These are phyloP conservation scores for Colletotrichum plurivorum DNA, from an alignment of 2,329 filamentous ascomycete species.

Conservation along the genomic window DNA sequence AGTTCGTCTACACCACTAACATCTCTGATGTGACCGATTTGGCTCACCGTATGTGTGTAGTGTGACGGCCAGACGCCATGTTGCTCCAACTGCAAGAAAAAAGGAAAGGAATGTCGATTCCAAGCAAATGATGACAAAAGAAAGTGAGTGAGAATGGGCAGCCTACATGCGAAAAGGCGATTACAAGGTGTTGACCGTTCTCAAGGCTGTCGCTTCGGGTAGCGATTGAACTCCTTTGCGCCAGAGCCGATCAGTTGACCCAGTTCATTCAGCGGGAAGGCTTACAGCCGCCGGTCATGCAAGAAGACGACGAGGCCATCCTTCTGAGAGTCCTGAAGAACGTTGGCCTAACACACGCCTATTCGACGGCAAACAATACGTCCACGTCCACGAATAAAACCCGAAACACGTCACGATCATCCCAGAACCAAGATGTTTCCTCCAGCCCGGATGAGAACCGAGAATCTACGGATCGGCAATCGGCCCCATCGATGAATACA, in stretches of 20 bases:
- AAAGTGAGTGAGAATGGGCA: background rate
- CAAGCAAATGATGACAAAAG: slow-evolving; percentile 13
- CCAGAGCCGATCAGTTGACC: slow-evolving; percentile 41
- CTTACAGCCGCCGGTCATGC: slow-evolving; percentile 54
- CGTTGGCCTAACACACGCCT: slow-evolving; percentile 8
- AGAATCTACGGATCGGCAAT: no score
- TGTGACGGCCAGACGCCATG: slow-evolving; percentile 12
- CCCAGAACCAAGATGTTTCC: background rate
- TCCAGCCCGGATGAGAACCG: no score
- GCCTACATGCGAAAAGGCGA: no score
- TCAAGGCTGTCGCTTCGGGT: slow-evolving; percentile 4
- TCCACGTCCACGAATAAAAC: slow-evolving; percentile 13
- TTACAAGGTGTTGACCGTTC: background rate
- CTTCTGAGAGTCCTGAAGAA: slow-evolving; percentile 7
- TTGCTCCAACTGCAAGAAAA: slow-evolving; percentile 11
- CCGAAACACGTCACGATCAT: background rate
- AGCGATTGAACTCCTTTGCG: slow-evolving; percentile 14
- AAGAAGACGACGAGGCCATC: slow-evolving; percentile 35
- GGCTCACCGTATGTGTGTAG: background rate
- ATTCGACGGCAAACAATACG: background rate
- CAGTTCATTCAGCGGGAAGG: slow-evolving; percentile 56
- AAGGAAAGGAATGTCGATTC: slow-evolving; percentile 10
- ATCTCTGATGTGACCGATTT: no score
- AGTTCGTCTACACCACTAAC: slow-evolving; percentile 44
- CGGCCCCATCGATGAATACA: no score